phyloP scores from a whole-genome alignment of 208 protist species.

The Entamoeba invadens region DNA sequence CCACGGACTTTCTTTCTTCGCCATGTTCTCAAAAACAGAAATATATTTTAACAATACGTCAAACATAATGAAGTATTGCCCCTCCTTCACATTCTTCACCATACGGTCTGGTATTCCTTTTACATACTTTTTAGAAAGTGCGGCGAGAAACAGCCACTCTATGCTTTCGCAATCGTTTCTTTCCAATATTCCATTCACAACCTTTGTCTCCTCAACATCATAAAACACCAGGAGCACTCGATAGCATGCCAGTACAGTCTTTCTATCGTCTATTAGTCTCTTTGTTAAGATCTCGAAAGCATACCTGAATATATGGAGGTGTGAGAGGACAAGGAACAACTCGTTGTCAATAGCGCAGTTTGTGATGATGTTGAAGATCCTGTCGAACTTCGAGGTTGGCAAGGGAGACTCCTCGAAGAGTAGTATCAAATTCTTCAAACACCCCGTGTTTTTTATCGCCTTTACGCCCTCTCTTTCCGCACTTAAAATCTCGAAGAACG shows the following conservation, averaged over 20 bases:
- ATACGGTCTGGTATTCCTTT: too few species aligned
- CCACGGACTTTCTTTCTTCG: too few species aligned
- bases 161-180: neutral
- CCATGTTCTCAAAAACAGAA: too few species aligned
- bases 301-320: neutral
- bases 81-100: too few species aligned
- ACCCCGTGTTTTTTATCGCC: neutral
- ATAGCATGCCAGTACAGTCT: neutral
- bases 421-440: neutral
- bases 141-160: neutral
- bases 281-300: neutral
- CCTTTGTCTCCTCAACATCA: neutral
- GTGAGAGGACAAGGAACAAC: neutral
- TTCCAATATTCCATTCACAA: neutral
- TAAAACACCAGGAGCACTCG: neutral
- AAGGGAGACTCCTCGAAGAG: neutral
- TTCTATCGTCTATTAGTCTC: neutral
- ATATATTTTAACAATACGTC: too few species aligned
- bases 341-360: neutral
- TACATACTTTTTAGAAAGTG: too few species aligned
- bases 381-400: neutral
- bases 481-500: neutral
- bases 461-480: neutral
- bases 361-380: neutral
- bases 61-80: too few species aligned